Conservation (phyloP, 345 rosid species). For the Draba incana region DNA sequence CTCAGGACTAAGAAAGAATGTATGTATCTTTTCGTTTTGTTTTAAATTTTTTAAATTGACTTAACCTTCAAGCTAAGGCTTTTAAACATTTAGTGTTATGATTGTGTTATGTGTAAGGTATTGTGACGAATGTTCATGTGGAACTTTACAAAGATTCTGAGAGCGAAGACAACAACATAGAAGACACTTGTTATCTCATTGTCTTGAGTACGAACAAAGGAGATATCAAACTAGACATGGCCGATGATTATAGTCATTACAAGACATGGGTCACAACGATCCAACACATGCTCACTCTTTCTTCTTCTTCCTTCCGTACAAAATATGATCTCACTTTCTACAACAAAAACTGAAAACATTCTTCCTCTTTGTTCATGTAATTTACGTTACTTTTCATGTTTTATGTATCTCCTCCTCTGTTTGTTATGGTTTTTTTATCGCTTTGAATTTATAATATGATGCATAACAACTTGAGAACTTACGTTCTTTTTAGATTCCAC, state of each 20-base stretch:
- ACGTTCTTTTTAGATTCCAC: conserved; percentile 38
- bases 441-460: conserved; percentile 15
- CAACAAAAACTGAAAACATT: conserved; percentile 35
- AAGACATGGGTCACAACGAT: conserved; percentile 75
- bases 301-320: conserved; percentile 52
- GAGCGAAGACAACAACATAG: conserved; percentile 43
- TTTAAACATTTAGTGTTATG: conserved; percentile 4
- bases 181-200: conserved; percentile 65
- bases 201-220: conserved; percentile 68
- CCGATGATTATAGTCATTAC: conserved; percentile 66
- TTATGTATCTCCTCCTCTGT: conserved; percentile 4
- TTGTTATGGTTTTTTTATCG: conserved; percentile 8
- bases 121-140: conserved; percentile 67
- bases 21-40: conserved; percentile 36
- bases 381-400: background rate
- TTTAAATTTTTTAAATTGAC: background rate
- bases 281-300: conserved; percentile 69
- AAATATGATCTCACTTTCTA: conserved; percentile 57
- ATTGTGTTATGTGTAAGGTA: conserved; percentile 47
- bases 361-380: conserved; percentile 33
- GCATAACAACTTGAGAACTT: conserved; percentile 32
- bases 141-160: conserved; percentile 65
- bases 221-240: conserved; percentile 79
- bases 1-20: conserved; percentile 73
- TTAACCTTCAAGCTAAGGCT: conserved; percentile 1